Percentiles rank a stretch among this genome's conserved stretches.
Evolutionary conservation across 2,329 filamentous ascomycete species (phyloP).

Genomic region (Bipolaris victoriae): DNA sequence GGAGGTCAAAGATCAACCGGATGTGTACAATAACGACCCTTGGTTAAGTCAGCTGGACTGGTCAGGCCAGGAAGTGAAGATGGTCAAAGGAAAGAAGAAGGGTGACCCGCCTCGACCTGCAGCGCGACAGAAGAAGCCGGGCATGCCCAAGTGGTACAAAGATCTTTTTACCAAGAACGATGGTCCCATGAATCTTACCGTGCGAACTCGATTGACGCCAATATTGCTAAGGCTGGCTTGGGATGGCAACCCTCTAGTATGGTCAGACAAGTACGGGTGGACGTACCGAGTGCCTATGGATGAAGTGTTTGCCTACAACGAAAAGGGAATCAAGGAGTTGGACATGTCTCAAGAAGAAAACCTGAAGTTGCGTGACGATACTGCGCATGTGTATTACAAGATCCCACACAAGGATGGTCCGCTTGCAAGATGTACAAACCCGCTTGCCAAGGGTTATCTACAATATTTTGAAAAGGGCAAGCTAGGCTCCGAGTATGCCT

Average conservation of each 20-base stretch:
- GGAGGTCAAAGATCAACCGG: conserved; percentile 70
- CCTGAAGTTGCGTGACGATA: conserved; percentile 68
- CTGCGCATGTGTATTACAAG: conserved; percentile 77
- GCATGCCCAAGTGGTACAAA: conserved; percentile 96
- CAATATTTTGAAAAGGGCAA: conserved; percentile 89
- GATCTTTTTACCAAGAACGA: conserved; percentile 77
- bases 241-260: conserved; percentile 87
- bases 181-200: conserved; percentile 75
- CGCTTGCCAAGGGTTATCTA: conserved; percentile 89
- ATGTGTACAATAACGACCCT: conserved; percentile 77
- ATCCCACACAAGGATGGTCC: conserved; percentile 96
- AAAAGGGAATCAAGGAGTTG: conserved; percentile 75
- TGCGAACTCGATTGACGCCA: conserved; percentile 86
- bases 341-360: conserved; percentile 78
- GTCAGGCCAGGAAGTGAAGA: conserved; percentile 89
- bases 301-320: conserved; percentile 68
- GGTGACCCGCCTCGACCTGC: conserved; percentile 76
- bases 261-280: conserved; percentile 94
- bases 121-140: conserved; percentile 87
- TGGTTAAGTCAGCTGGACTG: conserved; percentile 96
- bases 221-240: conserved; percentile 82
- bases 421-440: conserved; percentile 79
- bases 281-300: conserved; percentile 76
- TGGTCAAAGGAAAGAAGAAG: conserved; percentile 92
- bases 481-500: conserved; percentile 83